A percentile compares a stretch with the other conserved stretches of the same genome.
phyloP scores from a whole-genome alignment of 371 early-diverging fungal species.

The Gilbertella persicaria region DNA sequence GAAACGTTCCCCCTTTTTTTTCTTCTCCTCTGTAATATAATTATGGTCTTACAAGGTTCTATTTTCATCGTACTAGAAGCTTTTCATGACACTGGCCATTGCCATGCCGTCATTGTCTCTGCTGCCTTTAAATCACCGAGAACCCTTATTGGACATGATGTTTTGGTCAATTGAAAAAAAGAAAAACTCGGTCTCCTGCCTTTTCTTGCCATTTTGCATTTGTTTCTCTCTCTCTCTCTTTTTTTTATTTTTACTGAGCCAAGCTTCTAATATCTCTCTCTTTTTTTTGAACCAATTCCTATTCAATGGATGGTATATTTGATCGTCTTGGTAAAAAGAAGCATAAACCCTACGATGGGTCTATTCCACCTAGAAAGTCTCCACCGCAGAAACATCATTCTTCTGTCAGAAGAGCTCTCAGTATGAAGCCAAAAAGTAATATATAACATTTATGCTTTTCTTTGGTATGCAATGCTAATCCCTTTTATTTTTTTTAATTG shows the following conservation, averaged over 20 bases:
- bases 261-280: too few relatives aligned
- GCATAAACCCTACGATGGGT: neutral
- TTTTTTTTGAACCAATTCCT: neutral
- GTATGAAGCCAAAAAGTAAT: neutral
- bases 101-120: neutral
- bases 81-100: too few relatives aligned
- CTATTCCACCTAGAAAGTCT: conserved; percentile 6
- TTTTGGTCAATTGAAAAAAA: too few relatives aligned
- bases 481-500: neutral
- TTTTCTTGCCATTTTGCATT: neutral
- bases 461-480: too few relatives aligned
- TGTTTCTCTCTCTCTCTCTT: neutral
- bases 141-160: neutral
- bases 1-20: too few relatives aligned
- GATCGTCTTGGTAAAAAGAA: conserved; percentile 32
- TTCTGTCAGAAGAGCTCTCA: conserved; percentile 5
- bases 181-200: too few relatives aligned
- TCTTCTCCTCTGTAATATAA: too few relatives aligned
- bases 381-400: conserved; percentile 8
- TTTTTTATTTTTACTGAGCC: neutral
- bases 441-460: neutral
- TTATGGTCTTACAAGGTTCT: too few relatives aligned
- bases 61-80: too few relatives aligned
- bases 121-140: neutral
- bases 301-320: conserved; percentile 29